phyloP scores from a whole-genome alignment of 371 early-diverging fungal genomes.

The Funneliformis caledonium region DNA sequence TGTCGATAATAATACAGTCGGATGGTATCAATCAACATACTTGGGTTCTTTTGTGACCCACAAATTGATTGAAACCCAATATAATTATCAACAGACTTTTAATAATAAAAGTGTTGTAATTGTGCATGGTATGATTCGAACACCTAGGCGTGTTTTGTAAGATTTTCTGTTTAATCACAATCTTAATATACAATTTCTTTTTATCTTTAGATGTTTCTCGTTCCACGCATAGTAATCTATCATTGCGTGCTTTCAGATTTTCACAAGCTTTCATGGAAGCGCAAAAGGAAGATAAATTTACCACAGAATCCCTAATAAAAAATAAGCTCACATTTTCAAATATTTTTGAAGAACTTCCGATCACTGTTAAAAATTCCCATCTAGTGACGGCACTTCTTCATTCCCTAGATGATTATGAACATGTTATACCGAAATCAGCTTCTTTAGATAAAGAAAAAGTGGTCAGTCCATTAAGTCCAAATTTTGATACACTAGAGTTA shows the following conservation, averaged over 20 bases:
- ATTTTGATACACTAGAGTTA: slow-evolving; percentile 83
- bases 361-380: slow-evolving; percentile 84
- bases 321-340: slow-evolving; percentile 82
- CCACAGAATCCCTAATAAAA: slow-evolving; percentile 73
- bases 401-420: slow-evolving; percentile 69
- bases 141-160: neutral
- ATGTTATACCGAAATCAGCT: slow-evolving; percentile 48
- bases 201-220: slow-evolving; percentile 71
- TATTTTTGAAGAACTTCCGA: slow-evolving; percentile 90
- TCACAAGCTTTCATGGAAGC: slow-evolving; percentile 84
- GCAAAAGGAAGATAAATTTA: slow-evolving; percentile 83
- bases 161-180: neutral
- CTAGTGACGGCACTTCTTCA: slow-evolving; percentile 81
- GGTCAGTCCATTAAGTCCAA: slow-evolving; percentile 71
- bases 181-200: neutral
- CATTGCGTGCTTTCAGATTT: slow-evolving; percentile 88
- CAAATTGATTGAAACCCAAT: slow-evolving; percentile 89
- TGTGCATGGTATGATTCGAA: slow-evolving; percentile 65
- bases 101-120: slow-evolving; percentile 85
- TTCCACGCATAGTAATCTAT: slow-evolving; percentile 84
- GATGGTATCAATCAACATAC: slow-evolving; percentile 95
- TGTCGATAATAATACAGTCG: slow-evolving; percentile 94
- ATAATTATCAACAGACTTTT: slow-evolving; percentile 87
- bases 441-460: slow-evolving; percentile 26
- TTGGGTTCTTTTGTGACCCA: slow-evolving; percentile 90